These are phyloP conservation scores for Candida pseudofarinosa DNA, from an alignment of 805 yeast species.

Conservation along the genomic window DNA sequence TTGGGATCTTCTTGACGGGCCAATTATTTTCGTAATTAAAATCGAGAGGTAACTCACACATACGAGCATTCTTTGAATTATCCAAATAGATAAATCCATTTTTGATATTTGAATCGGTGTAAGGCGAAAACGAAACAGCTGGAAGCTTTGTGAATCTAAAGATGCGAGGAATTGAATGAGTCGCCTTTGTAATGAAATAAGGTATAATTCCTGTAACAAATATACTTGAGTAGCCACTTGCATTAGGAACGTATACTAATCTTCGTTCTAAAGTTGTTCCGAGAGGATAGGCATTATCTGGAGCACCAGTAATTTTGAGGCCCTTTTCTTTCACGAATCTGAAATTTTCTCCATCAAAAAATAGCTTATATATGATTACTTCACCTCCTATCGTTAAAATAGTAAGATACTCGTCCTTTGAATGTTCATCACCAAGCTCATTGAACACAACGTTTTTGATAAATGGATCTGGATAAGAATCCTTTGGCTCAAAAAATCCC, in stretches of 20 bases:
- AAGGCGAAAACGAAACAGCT: conserved; percentile 61
- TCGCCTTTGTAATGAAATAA: conserved; percentile 60
- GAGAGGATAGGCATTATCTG: conserved; percentile 67
- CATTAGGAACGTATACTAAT: conserved; percentile 53
- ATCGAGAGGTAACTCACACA: conserved; percentile 44
- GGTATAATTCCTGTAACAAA: conserved; percentile 75
- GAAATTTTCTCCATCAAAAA: conserved; percentile 42
- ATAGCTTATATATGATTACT: conserved; percentile 60
- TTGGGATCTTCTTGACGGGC: conserved; percentile 49
- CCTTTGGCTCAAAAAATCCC: conserved; percentile 46
- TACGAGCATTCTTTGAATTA: conserved; percentile 63
- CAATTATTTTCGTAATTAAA: conserved; percentile 56
- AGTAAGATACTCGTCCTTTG: conserved; percentile 60
- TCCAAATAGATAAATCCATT: conserved; percentile 70
- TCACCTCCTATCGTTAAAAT: conserved; percentile 81
- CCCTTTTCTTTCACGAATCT: conserved; percentile 42
- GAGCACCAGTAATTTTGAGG: conserved; percentile 65
- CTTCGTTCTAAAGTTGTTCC: conserved; percentile 70
- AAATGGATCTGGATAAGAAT: conserved; percentile 64
- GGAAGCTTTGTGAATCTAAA: conserved; percentile 64
- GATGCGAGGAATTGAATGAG: conserved; percentile 59
- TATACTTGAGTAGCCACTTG: conserved; percentile 56
- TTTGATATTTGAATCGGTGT: conserved; percentile 33
- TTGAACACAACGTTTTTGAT: conserved; percentile 64
- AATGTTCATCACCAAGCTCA: conserved; percentile 55